Evolutionary conservation across 371 early-diverging fungal species (phyloP).

Genomic region (Actinomortierella wolfii): DNA sequence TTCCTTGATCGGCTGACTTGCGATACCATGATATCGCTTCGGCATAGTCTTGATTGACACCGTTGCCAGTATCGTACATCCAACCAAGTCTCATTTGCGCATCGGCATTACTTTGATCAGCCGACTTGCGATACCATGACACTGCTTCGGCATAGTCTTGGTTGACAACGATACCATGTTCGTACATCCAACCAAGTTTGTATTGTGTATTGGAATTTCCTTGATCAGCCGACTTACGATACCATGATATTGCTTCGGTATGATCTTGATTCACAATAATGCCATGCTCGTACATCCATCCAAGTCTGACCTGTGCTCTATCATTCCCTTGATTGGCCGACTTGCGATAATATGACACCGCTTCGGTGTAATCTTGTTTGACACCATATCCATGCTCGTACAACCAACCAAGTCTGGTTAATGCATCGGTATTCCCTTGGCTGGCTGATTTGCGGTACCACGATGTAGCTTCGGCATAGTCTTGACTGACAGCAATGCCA

Average conservation of each 20-base stretch:
- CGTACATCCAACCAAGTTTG: slow-evolving; percentile 83
- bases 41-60: slow-evolving; percentile 60
- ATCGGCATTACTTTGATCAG: slow-evolving; percentile 73
- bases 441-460: slow-evolving; percentile 78
- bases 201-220: slow-evolving; percentile 73
- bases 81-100: slow-evolving; percentile 82
- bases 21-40: slow-evolving; percentile 75
- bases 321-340: slow-evolving; percentile 61
- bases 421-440: slow-evolving; percentile 77
- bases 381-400: slow-evolving; percentile 74
- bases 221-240: slow-evolving; percentile 60
- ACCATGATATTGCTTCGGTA: slow-evolving; percentile 68
- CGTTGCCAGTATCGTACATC: slow-evolving; percentile 80
- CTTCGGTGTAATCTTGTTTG: slow-evolving; percentile 50
- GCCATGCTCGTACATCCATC: slow-evolving; percentile 83
- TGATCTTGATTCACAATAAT: slow-evolving; percentile 70
- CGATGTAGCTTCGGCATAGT: slow-evolving; percentile 59
- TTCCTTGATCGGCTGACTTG: slow-evolving; percentile 68
- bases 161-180: slow-evolving; percentile 76
- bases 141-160: slow-evolving; percentile 64
- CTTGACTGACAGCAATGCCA: slow-evolving; percentile 74
- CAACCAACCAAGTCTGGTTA: slow-evolving; percentile 81
- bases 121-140: slow-evolving; percentile 68
- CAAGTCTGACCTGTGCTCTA: slow-evolving; percentile 73
- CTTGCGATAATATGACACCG: slow-evolving; percentile 58